Evolutionary conservation across 2,329 filamentous ascomycete species (phyloP), one percentile per base, ranked within the genome.

Genomic region (Pestalotiopsis sp.): DNA sequence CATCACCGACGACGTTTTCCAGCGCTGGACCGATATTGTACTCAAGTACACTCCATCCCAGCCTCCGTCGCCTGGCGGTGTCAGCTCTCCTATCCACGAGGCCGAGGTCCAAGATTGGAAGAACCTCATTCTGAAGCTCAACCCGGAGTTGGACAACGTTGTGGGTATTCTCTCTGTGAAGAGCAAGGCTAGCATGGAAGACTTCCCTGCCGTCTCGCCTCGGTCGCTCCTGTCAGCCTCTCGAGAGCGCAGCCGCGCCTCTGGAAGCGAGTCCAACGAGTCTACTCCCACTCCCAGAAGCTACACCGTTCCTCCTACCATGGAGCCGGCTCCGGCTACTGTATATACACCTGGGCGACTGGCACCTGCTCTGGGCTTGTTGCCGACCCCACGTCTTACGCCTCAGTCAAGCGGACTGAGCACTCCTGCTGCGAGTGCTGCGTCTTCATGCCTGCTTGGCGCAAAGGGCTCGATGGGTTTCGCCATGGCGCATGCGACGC

Each of bases 21-120:
- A 96, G 79, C 91, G 93, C 72, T 99, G 96, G 96, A 95, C 94
- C 59, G 93, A 97, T 71, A 92, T 98, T 72, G 93, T 98, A 66
- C 84, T 97, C 73, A 93, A 93, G 80, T 92, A 94, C 76, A 95
- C 92, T 14, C 93, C 94, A 12, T 84, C 86, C 0, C 85, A 87
- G 62, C 87, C 88, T 14, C 84, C 88, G 6, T 86, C 88, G 7
- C 84, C 88, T 2, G 87, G 86, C 57, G 80, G 81, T 23, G 73
- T 78, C 17, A 80, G 80, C n/a, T 81, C 80, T 69, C 74, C 72
- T 60, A 69, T 79, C 3, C 79, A 83, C 38, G 81, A 85, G 64
- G 82, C 82, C 61, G 85, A 87, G 73, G 83, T 82, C 66, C 78
- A 81, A 63, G 84, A 89, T 70, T 91, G 90, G 86, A 89, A 87